A percentile compares a stretch with the other conserved stretches of the same genome.
Conservation (phyloP, 2,329 filamentous ascomycete genomes). For the Cercospora sojina region DNA sequence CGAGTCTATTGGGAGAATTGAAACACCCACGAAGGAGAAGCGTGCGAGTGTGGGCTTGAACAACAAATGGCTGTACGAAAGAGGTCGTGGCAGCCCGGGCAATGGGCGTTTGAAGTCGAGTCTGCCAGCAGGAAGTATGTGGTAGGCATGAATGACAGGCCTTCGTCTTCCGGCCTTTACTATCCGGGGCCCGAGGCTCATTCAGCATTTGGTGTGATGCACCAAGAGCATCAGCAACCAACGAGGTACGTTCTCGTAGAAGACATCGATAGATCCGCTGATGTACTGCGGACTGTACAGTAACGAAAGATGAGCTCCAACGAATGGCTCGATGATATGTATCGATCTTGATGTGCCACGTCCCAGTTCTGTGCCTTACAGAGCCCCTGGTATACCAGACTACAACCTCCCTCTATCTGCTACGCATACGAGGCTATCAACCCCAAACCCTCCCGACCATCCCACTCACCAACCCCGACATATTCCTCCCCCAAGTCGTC, state of each 20-base stretch:
- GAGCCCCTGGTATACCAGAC: not conserved
- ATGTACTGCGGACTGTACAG: slow-evolving; percentile 5
- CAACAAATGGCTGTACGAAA: slow-evolving; percentile 94
- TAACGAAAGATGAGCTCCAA: not conserved
- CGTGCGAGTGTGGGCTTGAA: slow-evolving; percentile 72
- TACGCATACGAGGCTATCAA: not conserved
- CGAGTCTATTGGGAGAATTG: slow-evolving; percentile 25
- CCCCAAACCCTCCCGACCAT: not conserved
- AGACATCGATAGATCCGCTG: not conserved
- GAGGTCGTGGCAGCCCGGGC: slow-evolving; percentile 60
- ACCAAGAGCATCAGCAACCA: not conserved
- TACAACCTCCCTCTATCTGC: not conserved
- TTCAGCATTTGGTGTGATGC: not conserved
- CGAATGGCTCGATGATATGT: not conserved
- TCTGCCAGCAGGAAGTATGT: slow-evolving; percentile 7
- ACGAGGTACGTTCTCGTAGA: not conserved
- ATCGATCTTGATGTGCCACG: not conserved
- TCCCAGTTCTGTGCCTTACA: not conserved
- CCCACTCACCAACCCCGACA: not conserved
- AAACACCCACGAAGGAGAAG: slow-evolving; percentile 40
- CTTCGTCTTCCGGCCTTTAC: not conserved
- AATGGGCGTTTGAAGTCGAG: slow-evolving; percentile 18
- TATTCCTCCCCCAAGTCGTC: slow-evolving; percentile 3
- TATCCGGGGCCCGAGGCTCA: not conserved
- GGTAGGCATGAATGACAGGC: not conserved